Percentiles rank a stretch among this genome's conserved stretches.
phyloP scores from a whole-genome alignment of 495 filamentous ascomycete genomes.

The Aspergillus ostianus region DNA sequence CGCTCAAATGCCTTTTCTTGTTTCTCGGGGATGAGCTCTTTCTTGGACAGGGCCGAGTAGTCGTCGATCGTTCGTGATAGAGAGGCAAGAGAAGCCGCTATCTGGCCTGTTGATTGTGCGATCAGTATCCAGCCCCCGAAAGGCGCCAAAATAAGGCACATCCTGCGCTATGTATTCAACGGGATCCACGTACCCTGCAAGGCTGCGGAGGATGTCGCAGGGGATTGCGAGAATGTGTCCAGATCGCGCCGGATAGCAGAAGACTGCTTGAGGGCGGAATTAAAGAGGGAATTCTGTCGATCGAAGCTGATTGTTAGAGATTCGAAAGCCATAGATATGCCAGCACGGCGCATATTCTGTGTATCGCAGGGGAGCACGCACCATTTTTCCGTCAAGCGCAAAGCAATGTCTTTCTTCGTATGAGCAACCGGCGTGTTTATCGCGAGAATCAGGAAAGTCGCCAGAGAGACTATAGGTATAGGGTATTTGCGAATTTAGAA shows the following conservation, averaged over 20 bases:
- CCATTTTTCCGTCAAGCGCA: background rate
- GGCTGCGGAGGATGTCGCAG: conserved; percentile 59
- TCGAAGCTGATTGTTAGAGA: background rate
- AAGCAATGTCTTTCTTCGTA: background rate
- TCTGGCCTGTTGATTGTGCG: conserved; percentile 53
- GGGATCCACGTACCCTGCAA: conserved; percentile 52
- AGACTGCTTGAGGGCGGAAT: conserved; percentile 91
- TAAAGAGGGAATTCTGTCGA: conserved; percentile 83
- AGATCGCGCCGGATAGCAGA: conserved; percentile 85
- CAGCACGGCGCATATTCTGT: background rate
- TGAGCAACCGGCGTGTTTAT: background rate
- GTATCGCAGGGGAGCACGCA: background rate
- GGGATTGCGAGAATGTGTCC: conserved; percentile 64
- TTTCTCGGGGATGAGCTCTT: conserved; percentile 82
- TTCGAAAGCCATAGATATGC: background rate
- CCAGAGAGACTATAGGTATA: background rate
- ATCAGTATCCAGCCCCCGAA: conserved; percentile 25
- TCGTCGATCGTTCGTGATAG: conserved; percentile 91
- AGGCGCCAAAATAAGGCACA: background rate
- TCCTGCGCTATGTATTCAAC: background rate
- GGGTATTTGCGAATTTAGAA: background rate
- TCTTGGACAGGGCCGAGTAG: conserved; percentile 80
- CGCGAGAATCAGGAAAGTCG: background rate
- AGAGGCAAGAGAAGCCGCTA: conserved; percentile 82
- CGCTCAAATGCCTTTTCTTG: conserved; percentile 87